Evolutionary conservation across 2,329 filamentous ascomycete species (phyloP).

Genomic region (Akanthomyces uredinophilus): DNA sequence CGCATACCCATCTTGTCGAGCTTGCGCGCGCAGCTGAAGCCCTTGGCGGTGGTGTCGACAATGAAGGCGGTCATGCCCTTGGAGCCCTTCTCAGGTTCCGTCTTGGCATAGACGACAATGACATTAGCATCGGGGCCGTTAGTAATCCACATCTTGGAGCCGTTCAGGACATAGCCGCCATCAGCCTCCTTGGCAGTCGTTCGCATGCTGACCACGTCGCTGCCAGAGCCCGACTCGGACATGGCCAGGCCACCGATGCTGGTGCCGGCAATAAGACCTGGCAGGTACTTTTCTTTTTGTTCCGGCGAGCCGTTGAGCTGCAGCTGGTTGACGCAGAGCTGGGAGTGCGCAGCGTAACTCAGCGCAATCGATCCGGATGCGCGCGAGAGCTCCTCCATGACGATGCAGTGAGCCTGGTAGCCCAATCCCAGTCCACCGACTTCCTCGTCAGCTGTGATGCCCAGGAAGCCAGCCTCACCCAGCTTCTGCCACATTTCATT

Average conservation of each 20-base stretch:
- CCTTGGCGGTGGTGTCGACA: constrained; percentile 64
- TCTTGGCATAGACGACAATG: constrained; percentile 97
- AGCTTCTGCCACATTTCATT: constrained; percentile 89
- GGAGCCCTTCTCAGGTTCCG: constrained; percentile 68
- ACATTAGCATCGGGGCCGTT: constrained; percentile 93
- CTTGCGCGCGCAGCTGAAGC: constrained; percentile 84
- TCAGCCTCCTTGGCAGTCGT: constrained; percentile 74
- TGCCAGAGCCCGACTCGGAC: constrained; percentile 87
- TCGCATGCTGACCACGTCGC: constrained; percentile 94
- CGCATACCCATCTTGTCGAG: constrained; percentile 98
- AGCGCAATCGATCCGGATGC: constrained; percentile 80
- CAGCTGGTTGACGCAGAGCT: constrained; percentile 94
- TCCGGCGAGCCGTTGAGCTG: constrained; percentile 76
- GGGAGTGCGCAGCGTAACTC: constrained; percentile 92
- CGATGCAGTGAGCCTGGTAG: constrained; percentile 92
- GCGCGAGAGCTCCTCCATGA: constrained; percentile 90
- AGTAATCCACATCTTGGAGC: constrained; percentile 99
- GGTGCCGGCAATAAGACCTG: constrained; percentile 73
- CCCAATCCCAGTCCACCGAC: constrained; percentile 88
- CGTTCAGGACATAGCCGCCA: constrained; percentile 80
- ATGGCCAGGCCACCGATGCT: constrained; percentile 87
- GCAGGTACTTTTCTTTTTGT: constrained; percentile 78
- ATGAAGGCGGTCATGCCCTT: constrained; percentile 96
- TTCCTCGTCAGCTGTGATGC: constrained; percentile 88
- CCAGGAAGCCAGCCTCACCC: constrained; percentile 84